These are phyloP conservation scores for Trypanosoma cruzi DNA, from an alignment of 208 protist genomes.

Conservation along the genomic window DNA sequence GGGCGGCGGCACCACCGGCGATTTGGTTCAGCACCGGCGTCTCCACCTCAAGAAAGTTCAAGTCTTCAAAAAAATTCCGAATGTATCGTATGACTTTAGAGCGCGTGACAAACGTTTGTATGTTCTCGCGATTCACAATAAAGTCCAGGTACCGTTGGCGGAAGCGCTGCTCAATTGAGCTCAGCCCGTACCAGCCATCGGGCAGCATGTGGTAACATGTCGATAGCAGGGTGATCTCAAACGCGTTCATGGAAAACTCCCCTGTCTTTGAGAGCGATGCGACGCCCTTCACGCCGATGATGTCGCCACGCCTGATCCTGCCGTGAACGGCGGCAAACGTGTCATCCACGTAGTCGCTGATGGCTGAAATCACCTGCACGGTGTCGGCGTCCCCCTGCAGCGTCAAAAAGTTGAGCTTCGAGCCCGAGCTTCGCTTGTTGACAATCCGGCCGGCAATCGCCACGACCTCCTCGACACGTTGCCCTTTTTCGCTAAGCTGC, in stretches of 20 bases:
- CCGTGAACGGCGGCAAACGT: conserved; percentile 89
- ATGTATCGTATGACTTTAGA: conserved; percentile 97
- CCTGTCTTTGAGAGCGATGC: conserved; percentile 89
- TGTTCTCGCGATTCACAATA: conserved; percentile 97
- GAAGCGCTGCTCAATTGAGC: conserved; percentile 95
- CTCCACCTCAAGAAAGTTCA: conserved; percentile 98
- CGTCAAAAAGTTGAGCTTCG: conserved; percentile 97
- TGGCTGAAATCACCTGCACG: conserved; percentile 94
- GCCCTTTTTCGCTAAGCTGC: conserved; percentile 55
- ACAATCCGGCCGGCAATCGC: conserved; percentile 91
- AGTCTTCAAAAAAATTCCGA: conserved; percentile 97
- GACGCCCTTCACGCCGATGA: conserved; percentile 96
- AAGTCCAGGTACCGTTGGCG: conserved; percentile 99
- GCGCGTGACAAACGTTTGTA: conserved; percentile 95
- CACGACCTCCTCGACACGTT: conserved; percentile 60
- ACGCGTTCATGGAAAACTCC: conserved; percentile 92
- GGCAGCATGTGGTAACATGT: conserved; percentile 99
- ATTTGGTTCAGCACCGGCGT: conserved; percentile 99
- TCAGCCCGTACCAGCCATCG: conserved; percentile 93
- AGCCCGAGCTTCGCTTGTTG: conserved; percentile 83
- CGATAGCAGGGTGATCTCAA: conserved; percentile 84
- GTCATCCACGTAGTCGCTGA: conserved; percentile 66
- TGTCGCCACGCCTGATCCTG: conserved; percentile 97
- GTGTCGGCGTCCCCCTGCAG: conserved; percentile 93
- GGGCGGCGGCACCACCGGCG: conserved; percentile 98